phyloP scores from a whole-genome alignment of 306 rosid species.

The Sicyos edulis region DNA sequence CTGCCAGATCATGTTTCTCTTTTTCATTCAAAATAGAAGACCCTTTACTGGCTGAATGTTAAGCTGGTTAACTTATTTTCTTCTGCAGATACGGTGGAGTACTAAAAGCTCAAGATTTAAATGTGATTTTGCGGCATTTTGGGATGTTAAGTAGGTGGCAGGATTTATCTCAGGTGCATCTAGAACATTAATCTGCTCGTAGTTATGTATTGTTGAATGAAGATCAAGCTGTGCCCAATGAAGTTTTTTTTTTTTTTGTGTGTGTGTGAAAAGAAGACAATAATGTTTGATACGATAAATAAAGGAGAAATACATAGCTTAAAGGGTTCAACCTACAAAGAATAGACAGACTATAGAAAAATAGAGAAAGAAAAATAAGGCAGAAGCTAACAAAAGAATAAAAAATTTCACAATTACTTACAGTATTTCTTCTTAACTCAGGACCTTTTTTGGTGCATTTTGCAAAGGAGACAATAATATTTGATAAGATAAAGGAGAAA shows the following conservation, averaged over 20 bases:
- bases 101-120: constrained; percentile 67
- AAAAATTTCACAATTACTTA: not conserved
- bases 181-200: not conserved
- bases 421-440: not conserved
- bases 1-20: not conserved
- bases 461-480: too few relatives aligned
- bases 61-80: constrained; percentile 11
- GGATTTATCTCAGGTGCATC: constrained; percentile 60
- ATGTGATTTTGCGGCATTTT: constrained; percentile 54
- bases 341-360: too few relatives aligned
- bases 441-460: not conserved
- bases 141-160: constrained; percentile 44
- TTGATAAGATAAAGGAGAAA: too few relatives aligned
- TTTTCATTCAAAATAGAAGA: not conserved
- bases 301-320: too few relatives aligned
- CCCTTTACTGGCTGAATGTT: not conserved
- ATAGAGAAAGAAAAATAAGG: too few relatives aligned
- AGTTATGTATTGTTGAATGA: constrained; percentile 7
- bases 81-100: constrained; percentile 46
- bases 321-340: too few relatives aligned
- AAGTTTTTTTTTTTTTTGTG: too few relatives aligned
- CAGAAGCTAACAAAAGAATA: too few relatives aligned
- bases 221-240: not conserved
- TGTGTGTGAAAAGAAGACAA: too few relatives aligned
- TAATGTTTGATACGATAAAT: too few relatives aligned